These are phyloP conservation scores for Boechera retrofracta DNA, from an alignment of 345 rosid genomes.

Conservation along the genomic window DNA sequence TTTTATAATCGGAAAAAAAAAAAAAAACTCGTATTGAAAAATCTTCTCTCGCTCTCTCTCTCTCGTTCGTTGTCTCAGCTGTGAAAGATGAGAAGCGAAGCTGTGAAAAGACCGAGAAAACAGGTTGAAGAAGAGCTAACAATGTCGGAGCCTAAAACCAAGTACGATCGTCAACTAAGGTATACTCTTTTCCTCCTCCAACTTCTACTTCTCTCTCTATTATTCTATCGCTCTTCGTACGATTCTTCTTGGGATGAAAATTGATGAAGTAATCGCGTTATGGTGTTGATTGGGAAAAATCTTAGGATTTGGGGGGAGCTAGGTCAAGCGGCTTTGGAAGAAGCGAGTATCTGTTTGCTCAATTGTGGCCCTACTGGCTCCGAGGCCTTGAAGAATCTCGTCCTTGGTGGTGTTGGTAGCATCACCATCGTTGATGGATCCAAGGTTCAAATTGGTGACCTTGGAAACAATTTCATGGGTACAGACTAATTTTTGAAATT, in stretches of 20 bases:
- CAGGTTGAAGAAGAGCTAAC: constrained; percentile 32
- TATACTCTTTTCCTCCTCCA: constrained; percentile 31
- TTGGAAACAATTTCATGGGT: constrained; percentile 97
- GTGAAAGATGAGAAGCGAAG: constrained; percentile 36
- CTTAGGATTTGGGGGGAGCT: constrained; percentile 96
- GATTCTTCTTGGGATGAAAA: neutral
- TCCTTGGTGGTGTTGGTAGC: constrained; percentile 95
- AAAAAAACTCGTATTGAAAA: too few relatives aligned
- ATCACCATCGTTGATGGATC: constrained; percentile 95
- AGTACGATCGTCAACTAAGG: constrained; percentile 99
- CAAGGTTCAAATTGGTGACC: constrained; percentile 82
- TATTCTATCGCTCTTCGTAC: neutral
- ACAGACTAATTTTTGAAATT: neutral
- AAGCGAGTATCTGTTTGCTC: constrained; percentile 89
- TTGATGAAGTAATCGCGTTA: neutral
- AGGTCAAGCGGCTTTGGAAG: constrained; percentile 89
- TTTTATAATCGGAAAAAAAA: neutral
- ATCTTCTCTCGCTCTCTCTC: neutral
- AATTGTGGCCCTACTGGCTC: constrained; percentile 99
- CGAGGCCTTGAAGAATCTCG: constrained; percentile 93
- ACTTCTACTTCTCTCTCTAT: neutral
- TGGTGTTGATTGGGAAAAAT: constrained; percentile 1
- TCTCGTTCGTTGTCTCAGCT: constrained; percentile 9
- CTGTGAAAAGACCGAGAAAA: constrained; percentile 9
- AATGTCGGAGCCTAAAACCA: constrained; percentile 84